phyloP scores from a whole-genome alignment of 2,329 filamentous ascomycete species.

The Nemania sp. region DNA sequence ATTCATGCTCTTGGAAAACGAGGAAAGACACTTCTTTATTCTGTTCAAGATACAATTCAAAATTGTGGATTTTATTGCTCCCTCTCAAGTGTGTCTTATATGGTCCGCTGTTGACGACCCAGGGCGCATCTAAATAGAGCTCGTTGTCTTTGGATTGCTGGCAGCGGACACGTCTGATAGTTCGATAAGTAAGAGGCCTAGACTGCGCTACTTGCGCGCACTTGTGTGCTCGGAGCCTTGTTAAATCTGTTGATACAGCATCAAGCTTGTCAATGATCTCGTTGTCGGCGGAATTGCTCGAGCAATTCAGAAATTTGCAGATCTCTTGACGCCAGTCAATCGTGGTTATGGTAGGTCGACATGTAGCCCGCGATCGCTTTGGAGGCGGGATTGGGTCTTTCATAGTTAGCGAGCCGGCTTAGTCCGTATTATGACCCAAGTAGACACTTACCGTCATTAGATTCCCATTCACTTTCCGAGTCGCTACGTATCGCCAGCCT shows the following conservation, averaged over 20 bases:
- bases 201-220: not conserved
- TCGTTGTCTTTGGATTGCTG: not conserved
- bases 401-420: not conserved
- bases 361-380: slow-evolving; percentile 1
- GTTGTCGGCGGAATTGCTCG: not conserved
- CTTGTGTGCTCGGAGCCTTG: slow-evolving; percentile 1
- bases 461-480: slow-evolving; percentile 1
- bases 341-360: slow-evolving; percentile 5
- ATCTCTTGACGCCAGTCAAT: slow-evolving; percentile 15
- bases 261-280: slow-evolving; percentile 16
- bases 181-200: slow-evolving; percentile 3
- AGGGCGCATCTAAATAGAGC: slow-evolving; percentile 9
- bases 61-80: slow-evolving; percentile 15
- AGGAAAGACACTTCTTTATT: slow-evolving; percentile 14
- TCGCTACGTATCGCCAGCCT: not conserved
- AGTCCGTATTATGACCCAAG: not conserved
- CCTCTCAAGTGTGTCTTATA: slow-evolving; percentile 8
- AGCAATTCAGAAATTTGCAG: slow-evolving; percentile 1
- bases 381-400: not conserved
- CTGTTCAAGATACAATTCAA: slow-evolving; percentile 8
- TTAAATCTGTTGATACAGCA: not conserved
- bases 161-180: slow-evolving; percentile 5
- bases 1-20: slow-evolving; percentile 9
- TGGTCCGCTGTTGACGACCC: slow-evolving; percentile 11
- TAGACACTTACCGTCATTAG: not conserved